Conservation (phyloP, 176 grass and related monocot species). For the Bothriochloa decipiens region DNA sequence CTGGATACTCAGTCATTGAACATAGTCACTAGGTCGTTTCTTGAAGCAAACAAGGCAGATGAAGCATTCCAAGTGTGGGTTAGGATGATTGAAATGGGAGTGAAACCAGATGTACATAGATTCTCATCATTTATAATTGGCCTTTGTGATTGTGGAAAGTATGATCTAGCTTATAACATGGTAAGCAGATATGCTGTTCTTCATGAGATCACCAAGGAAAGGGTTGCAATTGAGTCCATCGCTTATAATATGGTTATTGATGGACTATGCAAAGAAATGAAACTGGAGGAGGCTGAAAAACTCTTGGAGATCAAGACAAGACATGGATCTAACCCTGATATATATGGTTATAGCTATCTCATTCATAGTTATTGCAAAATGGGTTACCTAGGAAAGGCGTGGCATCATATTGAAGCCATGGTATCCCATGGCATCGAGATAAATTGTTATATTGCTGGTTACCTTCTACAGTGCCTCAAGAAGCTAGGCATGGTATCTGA, state of each 20-base stretch:
- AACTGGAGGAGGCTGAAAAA: conserved; percentile 65
- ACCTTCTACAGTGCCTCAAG: conserved; percentile 57
- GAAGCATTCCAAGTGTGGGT: conserved; percentile 57
- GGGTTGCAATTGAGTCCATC: conserved; percentile 43
- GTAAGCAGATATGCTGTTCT: conserved; percentile 36
- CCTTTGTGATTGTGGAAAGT: conserved; percentile 53
- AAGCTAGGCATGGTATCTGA: conserved; percentile 59
- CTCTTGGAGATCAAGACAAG: conserved; percentile 64
- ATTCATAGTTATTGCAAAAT: conserved; percentile 64
- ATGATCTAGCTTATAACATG: conserved; percentile 42
- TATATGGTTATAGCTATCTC: conserved; percentile 65
- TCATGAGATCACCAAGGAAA: conserved; percentile 45
- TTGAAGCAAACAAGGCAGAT: conserved; percentile 45
- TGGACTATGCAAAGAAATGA: conserved; percentile 76
- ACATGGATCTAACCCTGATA: conserved; percentile 41
- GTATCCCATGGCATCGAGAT: conserved; percentile 51
- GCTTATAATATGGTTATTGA: conserved; percentile 76
- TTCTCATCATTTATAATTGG: conserved; percentile 64
- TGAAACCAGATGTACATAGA: conserved; percentile 50
- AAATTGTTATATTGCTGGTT: conserved; percentile 53
- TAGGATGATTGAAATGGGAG: conserved; percentile 53
- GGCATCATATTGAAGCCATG: conserved; percentile 69
- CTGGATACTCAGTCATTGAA: conserved; percentile 47
- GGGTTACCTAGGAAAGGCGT: conserved; percentile 52
- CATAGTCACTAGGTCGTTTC: conserved; percentile 64